These are phyloP conservation scores for Dryas alaskensis DNA, from an alignment of 306 rosid genomes.

Conservation along the genomic window DNA sequence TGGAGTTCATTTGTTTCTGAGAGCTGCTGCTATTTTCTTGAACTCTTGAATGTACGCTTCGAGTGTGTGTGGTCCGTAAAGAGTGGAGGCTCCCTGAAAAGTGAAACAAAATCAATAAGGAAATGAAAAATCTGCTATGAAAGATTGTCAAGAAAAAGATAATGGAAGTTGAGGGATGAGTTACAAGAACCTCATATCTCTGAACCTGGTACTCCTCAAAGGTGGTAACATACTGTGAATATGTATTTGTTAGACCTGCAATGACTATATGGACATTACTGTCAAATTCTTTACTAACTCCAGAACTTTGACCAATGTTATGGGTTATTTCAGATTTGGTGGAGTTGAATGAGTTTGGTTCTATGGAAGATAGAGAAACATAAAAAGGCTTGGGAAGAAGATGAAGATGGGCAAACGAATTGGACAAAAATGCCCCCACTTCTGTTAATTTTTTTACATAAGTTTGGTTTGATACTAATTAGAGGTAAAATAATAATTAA, in stretches of 20 bases:
- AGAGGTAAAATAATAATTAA: too few species aligned
- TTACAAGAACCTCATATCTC: conserved; percentile 18
- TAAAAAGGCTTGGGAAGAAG: too few species aligned
- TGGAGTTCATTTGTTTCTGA: background rate
- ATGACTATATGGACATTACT: conserved; percentile 21
- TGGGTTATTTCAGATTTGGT: too few species aligned
- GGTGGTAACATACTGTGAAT: conserved; percentile 27
- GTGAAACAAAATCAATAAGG: background rate
- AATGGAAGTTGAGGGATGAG: background rate
- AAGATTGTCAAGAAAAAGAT: background rate
- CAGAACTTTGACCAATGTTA: background rate
- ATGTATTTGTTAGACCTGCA: conserved; percentile 30
- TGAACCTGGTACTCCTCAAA: conserved; percentile 26
- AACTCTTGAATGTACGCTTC: conserved; percentile 31
- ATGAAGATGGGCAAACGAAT: too few species aligned
- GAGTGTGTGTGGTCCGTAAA: conserved; percentile 29
- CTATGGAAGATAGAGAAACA: too few species aligned
- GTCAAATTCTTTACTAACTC: background rate
- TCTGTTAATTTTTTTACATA: too few species aligned
- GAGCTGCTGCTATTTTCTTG: conserved; percentile 26
- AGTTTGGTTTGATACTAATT: too few species aligned
- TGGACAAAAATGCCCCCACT: too few species aligned
- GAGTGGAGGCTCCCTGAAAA: conserved; percentile 29
- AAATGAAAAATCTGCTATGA: too few species aligned
- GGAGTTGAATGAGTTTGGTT: too few species aligned